phyloP scores from a whole-genome alignment of 257 asterid species.

The Solanum tarapatanum region DNA sequence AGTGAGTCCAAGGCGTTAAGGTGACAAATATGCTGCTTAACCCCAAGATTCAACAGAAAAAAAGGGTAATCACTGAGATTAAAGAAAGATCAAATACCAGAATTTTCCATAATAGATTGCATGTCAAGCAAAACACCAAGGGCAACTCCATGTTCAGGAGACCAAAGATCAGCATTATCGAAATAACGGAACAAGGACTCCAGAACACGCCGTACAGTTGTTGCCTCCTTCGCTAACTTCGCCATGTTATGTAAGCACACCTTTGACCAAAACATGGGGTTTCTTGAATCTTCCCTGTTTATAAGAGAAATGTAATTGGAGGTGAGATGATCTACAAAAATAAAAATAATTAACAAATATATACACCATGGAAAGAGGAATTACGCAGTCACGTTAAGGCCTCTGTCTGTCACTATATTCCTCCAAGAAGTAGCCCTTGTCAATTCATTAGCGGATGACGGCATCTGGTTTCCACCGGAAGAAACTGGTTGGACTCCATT shows the following conservation, averaged over 20 bases:
- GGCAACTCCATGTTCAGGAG: conserved; percentile 55
- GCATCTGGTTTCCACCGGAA: conserved; percentile 22
- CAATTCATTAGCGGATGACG: conserved; percentile 29
- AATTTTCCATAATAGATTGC: conserved; percentile 54
- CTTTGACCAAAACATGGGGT: conserved; percentile 59
- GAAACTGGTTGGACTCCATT: conserved; percentile 14
- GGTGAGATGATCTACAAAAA: conserved; percentile 8
- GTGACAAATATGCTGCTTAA: conserved; percentile 7
- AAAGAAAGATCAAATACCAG: conserved; percentile 25
- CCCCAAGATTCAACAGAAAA: not conserved
- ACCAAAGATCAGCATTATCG: conserved; percentile 55
- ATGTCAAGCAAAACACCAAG: conserved; percentile 53
- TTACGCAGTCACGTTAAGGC: conserved; percentile 36
- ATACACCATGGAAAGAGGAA: conserved; percentile 16
- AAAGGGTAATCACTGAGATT: not conserved
- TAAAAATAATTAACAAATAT: not conserved
- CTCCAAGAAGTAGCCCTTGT: conserved; percentile 56
- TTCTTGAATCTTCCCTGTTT: conserved; percentile 55
- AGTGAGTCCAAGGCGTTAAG: not conserved
- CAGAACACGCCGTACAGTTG: conserved; percentile 63
- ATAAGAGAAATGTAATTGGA: conserved; percentile 15
- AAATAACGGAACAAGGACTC: conserved; percentile 67
- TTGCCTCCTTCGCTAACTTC: conserved; percentile 62
- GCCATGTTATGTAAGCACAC: conserved; percentile 76
- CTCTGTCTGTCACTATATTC: conserved; percentile 52